Conservation (phyloP, 768 basidiomycete species). For the Russula emetica region DNA sequence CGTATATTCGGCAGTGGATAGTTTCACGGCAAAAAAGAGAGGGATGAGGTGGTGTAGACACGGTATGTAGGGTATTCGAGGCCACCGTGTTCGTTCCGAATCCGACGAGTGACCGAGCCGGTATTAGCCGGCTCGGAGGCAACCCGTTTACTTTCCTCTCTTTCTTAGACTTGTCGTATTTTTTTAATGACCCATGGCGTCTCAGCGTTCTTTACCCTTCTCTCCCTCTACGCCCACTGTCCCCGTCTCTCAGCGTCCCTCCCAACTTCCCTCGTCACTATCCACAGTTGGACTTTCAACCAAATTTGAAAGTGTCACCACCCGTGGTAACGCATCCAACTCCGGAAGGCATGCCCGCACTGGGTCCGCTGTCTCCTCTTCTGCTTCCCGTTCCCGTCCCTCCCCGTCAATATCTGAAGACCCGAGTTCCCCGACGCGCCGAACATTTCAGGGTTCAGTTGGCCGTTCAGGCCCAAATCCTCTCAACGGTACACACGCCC, state of each 20-base stretch:
- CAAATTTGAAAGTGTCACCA: conserved; percentile 17
- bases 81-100: background rate
- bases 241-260: conserved; percentile 25
- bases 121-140: conserved; percentile 4
- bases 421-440: conserved; percentile 22
- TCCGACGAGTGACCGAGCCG: background rate
- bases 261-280: conserved; percentile 26
- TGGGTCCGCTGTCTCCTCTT: conserved; percentile 23
- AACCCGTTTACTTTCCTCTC: background rate
- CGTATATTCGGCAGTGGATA: conserved; percentile 89
- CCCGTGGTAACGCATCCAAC: conserved; percentile 13
- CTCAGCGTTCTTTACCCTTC: conserved; percentile 29
- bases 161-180: background rate
- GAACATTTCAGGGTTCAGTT: conserved; percentile 6
- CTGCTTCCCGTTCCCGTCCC: conserved; percentile 21
- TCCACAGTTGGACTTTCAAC: conserved; percentile 28
- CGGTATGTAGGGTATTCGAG: background rate
- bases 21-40: conserved; percentile 31
- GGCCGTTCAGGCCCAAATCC: conserved; percentile 13
- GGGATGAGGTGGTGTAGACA: background rate
- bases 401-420: conserved; percentile 9
- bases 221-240: conserved; percentile 24
- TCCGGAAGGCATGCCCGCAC: conserved; percentile 17
- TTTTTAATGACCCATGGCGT: conserved; percentile 18
- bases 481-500: conserved; percentile 49